These are phyloP conservation scores for Geranium rotundifolium DNA, from an alignment of 345 rosid genomes.

Conservation along the genomic window DNA sequence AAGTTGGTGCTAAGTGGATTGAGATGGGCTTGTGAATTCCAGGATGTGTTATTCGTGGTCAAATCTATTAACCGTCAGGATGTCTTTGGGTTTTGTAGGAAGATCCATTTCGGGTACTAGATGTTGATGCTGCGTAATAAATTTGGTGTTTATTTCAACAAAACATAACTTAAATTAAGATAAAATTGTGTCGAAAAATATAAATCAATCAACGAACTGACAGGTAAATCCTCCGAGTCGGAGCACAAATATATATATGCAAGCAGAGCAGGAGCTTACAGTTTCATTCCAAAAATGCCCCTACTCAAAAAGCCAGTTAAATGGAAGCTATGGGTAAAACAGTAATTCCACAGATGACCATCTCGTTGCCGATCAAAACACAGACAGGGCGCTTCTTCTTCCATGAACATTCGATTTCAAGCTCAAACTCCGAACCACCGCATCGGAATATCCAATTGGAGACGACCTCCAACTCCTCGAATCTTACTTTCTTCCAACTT, in stretches of 20 bases:
- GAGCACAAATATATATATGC: neutral
- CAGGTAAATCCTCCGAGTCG: no score
- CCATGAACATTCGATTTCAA: slow-evolving; percentile 53
- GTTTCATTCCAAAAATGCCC: slow-evolving; percentile 19
- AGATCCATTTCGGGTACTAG: no score
- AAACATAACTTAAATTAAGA: no score
- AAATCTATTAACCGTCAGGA: no score
- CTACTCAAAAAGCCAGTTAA: neutral
- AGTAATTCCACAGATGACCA: slow-evolving; percentile 24
- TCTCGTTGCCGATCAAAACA: slow-evolving; percentile 83
- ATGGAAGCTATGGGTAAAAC: slow-evolving; percentile 24
- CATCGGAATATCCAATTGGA: slow-evolving; percentile 8
- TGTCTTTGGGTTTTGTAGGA: no score
- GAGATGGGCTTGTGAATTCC: no score
- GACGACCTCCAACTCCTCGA: neutral
- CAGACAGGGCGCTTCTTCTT: slow-evolving; percentile 35
- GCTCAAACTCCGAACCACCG: slow-evolving; percentile 17
- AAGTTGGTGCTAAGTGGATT: no score
- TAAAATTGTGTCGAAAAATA: no score
- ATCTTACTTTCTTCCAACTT: slow-evolving; percentile 4
- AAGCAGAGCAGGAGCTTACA: slow-evolving; percentile 17
- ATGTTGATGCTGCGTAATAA: no score
- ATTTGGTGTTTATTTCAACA: no score
- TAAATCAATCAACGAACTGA: no score
- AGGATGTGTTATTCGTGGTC: no score